Conservation (phyloP, 257 asterid genomes). For the Cynanchum wilfordii region DNA sequence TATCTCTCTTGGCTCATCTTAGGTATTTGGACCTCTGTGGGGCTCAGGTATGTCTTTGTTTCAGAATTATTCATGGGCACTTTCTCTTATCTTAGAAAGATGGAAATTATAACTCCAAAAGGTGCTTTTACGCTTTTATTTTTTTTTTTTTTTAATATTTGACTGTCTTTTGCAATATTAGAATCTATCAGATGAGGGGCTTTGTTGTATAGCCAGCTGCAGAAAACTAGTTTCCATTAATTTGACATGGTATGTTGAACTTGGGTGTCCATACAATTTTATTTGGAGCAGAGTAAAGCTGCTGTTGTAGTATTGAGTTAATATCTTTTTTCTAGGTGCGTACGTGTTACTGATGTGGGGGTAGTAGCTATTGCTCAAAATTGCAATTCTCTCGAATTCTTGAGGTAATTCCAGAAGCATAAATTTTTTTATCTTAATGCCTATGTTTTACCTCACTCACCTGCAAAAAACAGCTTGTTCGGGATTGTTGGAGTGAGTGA, state of each 20-base stretch:
- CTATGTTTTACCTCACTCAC: conserved; percentile 4
- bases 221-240: conserved; percentile 56
- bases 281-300: neutral
- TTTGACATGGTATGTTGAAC: conserved; percentile 68
- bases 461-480: conserved; percentile 60
- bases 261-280: neutral
- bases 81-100: neutral
- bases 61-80: neutral
- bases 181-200: conserved; percentile 87
- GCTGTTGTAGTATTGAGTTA: conserved; percentile 8
- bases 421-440: neutral
- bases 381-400: conserved; percentile 70
- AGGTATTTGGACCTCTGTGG: conserved; percentile 86
- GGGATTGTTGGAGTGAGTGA: conserved; percentile 94
- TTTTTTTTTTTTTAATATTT: neutral
- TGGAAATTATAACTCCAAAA: neutral
- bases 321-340: conserved; percentile 56
- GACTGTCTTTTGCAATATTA: conserved; percentile 28
- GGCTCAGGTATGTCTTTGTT: conserved; percentile 67
- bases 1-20: conserved; percentile 57
- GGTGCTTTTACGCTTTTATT: neutral
- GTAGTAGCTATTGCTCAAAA: conserved; percentile 69
- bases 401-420: conserved; percentile 43
- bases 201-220: conserved; percentile 78
- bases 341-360: conserved; percentile 67